These are phyloP conservation scores for Echinochloa phyllopogon DNA, from an alignment of 176 grass and related monocot genomes.

Conservation along the genomic window DNA sequence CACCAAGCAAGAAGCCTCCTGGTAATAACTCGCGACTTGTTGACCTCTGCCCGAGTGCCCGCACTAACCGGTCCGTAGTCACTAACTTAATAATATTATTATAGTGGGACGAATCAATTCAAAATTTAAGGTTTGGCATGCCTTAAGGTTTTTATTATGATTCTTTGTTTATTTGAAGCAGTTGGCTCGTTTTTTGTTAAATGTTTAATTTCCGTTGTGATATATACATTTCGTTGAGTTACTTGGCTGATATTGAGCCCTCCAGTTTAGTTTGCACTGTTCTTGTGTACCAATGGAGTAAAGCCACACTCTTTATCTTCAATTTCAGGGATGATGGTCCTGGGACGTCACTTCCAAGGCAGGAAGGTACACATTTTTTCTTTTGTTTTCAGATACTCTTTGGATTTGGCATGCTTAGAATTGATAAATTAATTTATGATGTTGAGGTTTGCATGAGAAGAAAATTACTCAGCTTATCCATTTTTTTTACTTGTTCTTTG, in stretches of 20 bases:
- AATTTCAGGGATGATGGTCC: conserved; percentile 62
- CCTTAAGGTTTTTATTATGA: background rate
- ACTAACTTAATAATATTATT: too few relatives aligned
- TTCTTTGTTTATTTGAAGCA: background rate
- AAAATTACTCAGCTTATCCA: background rate
- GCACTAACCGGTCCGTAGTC: background rate
- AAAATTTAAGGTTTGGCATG: too few relatives aligned
- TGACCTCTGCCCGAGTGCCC: background rate
- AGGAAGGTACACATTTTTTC: conserved; percentile 64
- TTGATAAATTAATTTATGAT: background rate
- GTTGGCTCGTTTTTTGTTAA: background rate
- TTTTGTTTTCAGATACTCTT: background rate
- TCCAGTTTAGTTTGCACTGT: background rate
- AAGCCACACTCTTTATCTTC: conserved; percentile 9
- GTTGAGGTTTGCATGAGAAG: background rate
- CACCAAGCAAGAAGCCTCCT: conserved; percentile 53
- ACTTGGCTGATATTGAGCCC: background rate
- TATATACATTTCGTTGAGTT: background rate
- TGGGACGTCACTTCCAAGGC: conserved; percentile 69
- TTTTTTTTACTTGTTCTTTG: background rate
- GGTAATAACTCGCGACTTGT: conserved; percentile 38
- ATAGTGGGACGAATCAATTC: background rate
- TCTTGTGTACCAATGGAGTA: background rate
- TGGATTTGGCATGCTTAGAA: background rate
- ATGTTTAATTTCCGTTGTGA: background rate